Base-by-base conservation (phyloP, 148 eudicot genomes). In the Salicornia ramosissima region DNA sequence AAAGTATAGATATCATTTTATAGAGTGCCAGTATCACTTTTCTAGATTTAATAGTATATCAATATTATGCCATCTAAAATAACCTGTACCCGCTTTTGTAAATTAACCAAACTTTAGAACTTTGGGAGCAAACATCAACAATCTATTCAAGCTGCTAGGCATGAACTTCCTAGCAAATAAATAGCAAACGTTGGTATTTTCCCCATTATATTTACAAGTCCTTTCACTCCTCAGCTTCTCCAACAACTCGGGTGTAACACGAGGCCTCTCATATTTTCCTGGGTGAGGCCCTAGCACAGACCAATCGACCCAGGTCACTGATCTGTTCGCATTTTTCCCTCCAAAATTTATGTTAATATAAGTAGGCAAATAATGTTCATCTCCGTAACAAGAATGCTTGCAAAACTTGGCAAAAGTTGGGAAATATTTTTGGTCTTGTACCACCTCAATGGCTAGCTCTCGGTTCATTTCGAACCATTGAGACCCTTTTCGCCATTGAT, bases 331-430 rank as follows among this genome's bases (percentile, higher is more conserved):
- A 67, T 78, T 89, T 65, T 69, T 74, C 57, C 65, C 46, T 73
- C 77, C 61, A 47, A 73, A 81, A 19, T 72, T 74, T 52, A 74
- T 78, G 50, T 51, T 73, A 22, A 84, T 78, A 28, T 83, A 79
- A 5, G 96, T 90, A 3, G 90, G 90, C 77, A 90, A 57, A 60
- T 87, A 90, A 39, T 90, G 96, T 72, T 90, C 96, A 47, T 90
- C 92, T 0, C 86, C 86, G 49, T 83, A 87, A 56, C 96, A 90
- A 0, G 77, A 47, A 1, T 71, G 56, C 33, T 69, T 79, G 72
- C 96, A 87, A 47, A 80, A 50, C 13, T 64, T 79, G 43, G 67
- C 57, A 34, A 85, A 90, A 0, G 76, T 28, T 0, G 82, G 79
- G 19, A 78, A 83, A 36, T 90, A 87, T 25, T 56, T 79, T n/a